Evolutionary conservation across 768 basidiomycete species (phyloP).

Genomic region (Kondoa malvinella): DNA sequence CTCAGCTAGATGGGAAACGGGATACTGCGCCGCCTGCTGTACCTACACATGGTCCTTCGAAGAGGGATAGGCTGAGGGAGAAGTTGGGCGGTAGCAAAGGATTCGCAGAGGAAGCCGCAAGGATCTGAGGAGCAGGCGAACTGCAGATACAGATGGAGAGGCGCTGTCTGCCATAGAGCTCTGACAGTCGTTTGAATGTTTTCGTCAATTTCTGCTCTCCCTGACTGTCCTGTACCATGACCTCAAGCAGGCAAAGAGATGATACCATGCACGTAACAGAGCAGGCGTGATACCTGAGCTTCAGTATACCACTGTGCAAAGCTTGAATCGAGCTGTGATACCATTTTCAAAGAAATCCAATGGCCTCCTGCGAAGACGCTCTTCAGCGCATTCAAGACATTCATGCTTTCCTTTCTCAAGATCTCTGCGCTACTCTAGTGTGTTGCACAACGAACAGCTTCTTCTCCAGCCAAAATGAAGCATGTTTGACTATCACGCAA

Average conservation of each 20-base stretch:
- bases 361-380: not conserved
- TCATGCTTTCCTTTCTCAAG: not conserved
- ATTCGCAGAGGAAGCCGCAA: no score
- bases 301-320: no score
- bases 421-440: not conserved
- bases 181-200: no score
- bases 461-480: not conserved
- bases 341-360: not conserved
- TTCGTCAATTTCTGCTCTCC: no score
- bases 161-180: no score
- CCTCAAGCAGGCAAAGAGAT: no score
- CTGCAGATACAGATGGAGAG: no score
- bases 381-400: not conserved
- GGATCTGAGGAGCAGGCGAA: no score
- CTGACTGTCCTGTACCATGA: no score
- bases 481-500: not conserved
- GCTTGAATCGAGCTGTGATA: not conserved
- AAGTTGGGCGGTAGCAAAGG: not conserved
- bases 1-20: not conserved
- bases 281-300: no score
- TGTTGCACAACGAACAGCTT: not conserved
- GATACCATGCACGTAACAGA: no score
- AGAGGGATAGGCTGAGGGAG: not conserved
- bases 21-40: constrained; percentile 2
- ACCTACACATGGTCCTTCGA: not conserved